These are phyloP conservation scores for Colletotrichum truncatum DNA, from an alignment of 2,329 filamentous ascomycete species.

Conservation along the genomic window DNA sequence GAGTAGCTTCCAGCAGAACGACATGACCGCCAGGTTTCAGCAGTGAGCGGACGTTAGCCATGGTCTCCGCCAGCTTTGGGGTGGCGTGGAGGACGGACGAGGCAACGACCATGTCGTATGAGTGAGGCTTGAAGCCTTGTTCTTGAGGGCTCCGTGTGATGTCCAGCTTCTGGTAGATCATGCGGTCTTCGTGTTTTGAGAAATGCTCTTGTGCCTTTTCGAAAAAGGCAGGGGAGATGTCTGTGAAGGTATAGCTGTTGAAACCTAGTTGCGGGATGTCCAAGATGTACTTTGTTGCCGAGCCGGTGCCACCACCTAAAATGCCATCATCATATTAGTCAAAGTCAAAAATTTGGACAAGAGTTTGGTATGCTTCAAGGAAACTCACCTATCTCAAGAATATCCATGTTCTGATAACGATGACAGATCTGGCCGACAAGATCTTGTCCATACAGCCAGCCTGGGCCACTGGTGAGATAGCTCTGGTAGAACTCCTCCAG, in stretches of 20 bases:
- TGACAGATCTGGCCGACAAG: not conserved
- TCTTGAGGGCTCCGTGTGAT: conserved; percentile 39
- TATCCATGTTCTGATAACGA: not conserved
- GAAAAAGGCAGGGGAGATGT: conserved; percentile 35
- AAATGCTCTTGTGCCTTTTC: conserved; percentile 34
- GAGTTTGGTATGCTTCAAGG: not conserved
- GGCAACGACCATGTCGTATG: conserved; percentile 41
- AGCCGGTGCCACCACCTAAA: conserved; percentile 11
- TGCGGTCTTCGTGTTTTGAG: not conserved
- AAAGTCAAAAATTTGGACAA: conserved; percentile 41
- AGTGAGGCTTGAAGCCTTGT: conserved; percentile 38
- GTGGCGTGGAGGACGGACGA: conserved; percentile 41
- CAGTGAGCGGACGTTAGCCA: conserved; percentile 36
- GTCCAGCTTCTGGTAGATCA: conserved; percentile 37
- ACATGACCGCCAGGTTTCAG: conserved; percentile 43
- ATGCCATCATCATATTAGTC: conserved; percentile 29
- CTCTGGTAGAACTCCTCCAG: conserved; percentile 12
- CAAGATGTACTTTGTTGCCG: conserved; percentile 1
- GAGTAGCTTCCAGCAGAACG: conserved; percentile 1
- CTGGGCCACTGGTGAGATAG: conserved; percentile 4
- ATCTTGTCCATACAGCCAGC: not conserved
- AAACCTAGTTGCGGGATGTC: conserved; percentile 1
- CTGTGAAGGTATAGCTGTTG: conserved; percentile 36
- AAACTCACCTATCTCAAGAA: not conserved
- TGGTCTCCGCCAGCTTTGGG: conserved; percentile 31